A percentile compares a stretch with the other conserved stretches of the same genome.
phyloP scores from a whole-genome alignment of 768 basidiomycete genomes.

The Obba rivulosa region DNA sequence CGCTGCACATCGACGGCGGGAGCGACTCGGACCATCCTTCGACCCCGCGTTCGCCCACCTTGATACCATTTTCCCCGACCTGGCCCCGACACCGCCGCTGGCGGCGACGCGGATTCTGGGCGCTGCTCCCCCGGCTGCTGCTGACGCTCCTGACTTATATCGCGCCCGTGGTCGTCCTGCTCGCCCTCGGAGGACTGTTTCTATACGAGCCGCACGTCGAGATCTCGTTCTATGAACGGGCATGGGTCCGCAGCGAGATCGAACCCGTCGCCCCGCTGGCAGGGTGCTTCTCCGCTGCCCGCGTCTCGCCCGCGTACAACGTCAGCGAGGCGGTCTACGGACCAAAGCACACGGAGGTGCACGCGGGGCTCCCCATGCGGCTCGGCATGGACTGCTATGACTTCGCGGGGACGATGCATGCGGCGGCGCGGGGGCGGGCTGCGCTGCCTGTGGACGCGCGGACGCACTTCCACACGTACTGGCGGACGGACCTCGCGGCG shows the following conservation, averaged over 20 bases:
- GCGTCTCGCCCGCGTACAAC: constrained; percentile 64
- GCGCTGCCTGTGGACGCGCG: constrained; percentile 25
- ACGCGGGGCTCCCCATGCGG: constrained; percentile 74
- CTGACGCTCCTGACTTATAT: constrained; percentile 16
- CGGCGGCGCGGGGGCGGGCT: constrained; percentile 6
- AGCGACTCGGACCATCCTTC: not conserved
- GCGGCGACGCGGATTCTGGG: not conserved
- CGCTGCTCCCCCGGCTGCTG: constrained; percentile 12
- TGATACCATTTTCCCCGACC: not conserved
- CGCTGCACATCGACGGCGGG: constrained; percentile 1
- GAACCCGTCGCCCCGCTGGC: constrained; percentile 54
- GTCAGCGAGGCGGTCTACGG: constrained; percentile 59
- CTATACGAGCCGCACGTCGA: constrained; percentile 85
- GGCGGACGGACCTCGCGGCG: constrained; percentile 82
- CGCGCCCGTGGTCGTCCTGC: constrained; percentile 15
- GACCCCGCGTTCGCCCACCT: not conserved
- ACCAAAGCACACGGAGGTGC: constrained; percentile 61
- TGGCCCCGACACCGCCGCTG: constrained; percentile 1
- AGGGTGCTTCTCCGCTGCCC: constrained; percentile 67
- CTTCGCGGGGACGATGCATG: constrained; percentile 76
- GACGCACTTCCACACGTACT: constrained; percentile 85
- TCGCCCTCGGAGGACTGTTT: constrained; percentile 45
- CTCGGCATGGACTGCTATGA: constrained; percentile 89
- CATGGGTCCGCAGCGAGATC: constrained; percentile 75
- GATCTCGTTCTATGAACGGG: constrained; percentile 67